Base-by-base conservation (phyloP, 140 eudicot genomes). In the Bidens hawaiensis region DNA sequence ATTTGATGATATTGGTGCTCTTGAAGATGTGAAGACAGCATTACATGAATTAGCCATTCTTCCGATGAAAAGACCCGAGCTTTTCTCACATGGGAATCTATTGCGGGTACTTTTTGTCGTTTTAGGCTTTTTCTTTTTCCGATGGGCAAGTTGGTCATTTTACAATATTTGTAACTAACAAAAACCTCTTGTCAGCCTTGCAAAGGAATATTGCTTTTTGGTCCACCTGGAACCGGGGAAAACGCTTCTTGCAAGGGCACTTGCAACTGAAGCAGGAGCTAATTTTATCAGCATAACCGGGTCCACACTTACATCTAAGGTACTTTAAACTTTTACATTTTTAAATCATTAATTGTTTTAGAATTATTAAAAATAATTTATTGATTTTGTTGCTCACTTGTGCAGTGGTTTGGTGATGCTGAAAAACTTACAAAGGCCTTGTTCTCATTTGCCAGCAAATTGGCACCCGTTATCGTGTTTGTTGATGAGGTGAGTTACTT, bases 171-270 rank as follows among this genome's bases (percentile, higher is more conserved):
- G 17, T 72, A 46, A 53, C 57, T 22, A 23, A 28, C 1, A 16
- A 15, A 40, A 31, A 23, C 21, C 25, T 68, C 73, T 67, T 16
- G 42, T 63, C 95, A 94, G 99, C 99, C 99, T 79, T 88, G 97
- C 87, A 94, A 94, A 73, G 99, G 99, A 47, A 85, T 94, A 78
- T 69, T 94, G 83, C 95, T 94, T 50, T 94, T 94, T 30, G 99
- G 99, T 11, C 99, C 99, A 21, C 99, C 99, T 28, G 99, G 99
- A 72, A 94, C 99, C 8, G 99, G 99, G 99, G 33, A 94, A 94
- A 82, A 94, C 99, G 4, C 95, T 94, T 67, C 85, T 94, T 69
- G 99, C 99, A 8, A 94, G 88, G 71, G 99, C 99, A 17, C 96
- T 94, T 62, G 99, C 99, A 54, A 88, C 94, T 23, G 99, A 94